Conservation (phyloP, 129 eudicot species). For the Saussurea involucrata region DNA sequence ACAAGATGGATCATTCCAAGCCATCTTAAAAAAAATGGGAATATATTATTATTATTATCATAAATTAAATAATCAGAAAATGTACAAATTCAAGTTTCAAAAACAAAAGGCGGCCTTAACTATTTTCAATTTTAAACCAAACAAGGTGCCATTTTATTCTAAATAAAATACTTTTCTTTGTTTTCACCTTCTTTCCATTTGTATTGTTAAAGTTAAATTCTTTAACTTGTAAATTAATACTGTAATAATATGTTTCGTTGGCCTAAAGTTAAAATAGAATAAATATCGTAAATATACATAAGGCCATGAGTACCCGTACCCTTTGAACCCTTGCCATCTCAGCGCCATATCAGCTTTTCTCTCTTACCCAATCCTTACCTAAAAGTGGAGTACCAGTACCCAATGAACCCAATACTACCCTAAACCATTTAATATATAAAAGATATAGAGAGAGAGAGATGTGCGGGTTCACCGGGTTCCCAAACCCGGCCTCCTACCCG, state of each 20-base stretch:
- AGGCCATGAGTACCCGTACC: no score
- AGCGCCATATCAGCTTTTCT: no score
- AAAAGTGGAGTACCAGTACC: no score
- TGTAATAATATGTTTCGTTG: neutral
- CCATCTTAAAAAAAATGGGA: slow-evolving; percentile 1
- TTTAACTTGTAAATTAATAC: neutral
- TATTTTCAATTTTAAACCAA: slow-evolving; percentile 23
- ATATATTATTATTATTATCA: neutral
- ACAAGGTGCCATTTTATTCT: slow-evolving; percentile 21
- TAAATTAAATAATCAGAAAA: neutral
- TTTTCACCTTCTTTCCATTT: slow-evolving; percentile 9
- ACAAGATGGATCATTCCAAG: neutral
- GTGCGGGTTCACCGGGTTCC: no score
- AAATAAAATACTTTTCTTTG: slow-evolving; percentile 13
- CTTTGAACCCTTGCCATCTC: no score
- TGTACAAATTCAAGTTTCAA: slow-evolving; percentile 13
- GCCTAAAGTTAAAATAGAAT: neutral
- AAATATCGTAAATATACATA: neutral
- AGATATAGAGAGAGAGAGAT: no score
- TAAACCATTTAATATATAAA: no score
- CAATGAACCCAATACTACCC: no score
- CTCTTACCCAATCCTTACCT: no score
- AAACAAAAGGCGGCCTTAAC: slow-evolving; percentile 35
- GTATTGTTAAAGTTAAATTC: neutral
- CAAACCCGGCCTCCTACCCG: no score